Base-by-base conservation (phyloP, 495 filamentous ascomycete genomes). In the Aspergillus steynii region DNA sequence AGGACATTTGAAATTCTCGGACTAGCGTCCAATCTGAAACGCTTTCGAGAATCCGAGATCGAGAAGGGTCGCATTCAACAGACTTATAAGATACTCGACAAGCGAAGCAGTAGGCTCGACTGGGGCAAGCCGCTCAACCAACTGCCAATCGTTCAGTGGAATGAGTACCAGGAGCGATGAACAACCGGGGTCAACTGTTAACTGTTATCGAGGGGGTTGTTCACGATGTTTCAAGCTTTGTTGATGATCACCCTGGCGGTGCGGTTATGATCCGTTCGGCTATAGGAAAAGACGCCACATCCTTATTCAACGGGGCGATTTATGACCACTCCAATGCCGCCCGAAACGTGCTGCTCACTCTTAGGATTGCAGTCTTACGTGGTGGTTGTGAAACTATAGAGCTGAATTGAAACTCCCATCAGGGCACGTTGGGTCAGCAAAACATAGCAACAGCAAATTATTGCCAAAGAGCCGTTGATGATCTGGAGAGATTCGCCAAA, bases 1-100 rank as follows among this genome's bases (percentile, higher is more conserved):
- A 91, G 87, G 87, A 67, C 80, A 62, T 90, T 85, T 85, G 93
- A 92, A 85, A 83, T 90, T 74, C 77, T 95, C 48, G 91, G 92
- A 50, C 82, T 95, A 61, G 91, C 92, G 65, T 91, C 87, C 73
- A 86, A 93, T 72, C 82, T 95, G 42, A 95, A 96, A 77, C 80
- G 31, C 14, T 9, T 49, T 3, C 37, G 28, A 28, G 28, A 56
- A 27, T 29, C 45, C n/a, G 37, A 56, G 14, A 56, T 56, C 15
- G 55, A 48, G 25, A 28, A 28, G 42, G 42, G 55, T 20, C 34
- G 55, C 4, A 20, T 56, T 15, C 42, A 56, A 14, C 26, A 56
- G 27, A 29, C 15, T 37, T 46, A 14, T 14, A 56, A 56, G 28
- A 53, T 2, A 6, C 14, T 53, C 2, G 6, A 34, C 15, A 29